A percentile compares a stretch with the other conserved stretches of the same genome.
Conservation (phyloP, 2,329 filamentous ascomycete genomes). For the Coniochaeta sp. region DNA sequence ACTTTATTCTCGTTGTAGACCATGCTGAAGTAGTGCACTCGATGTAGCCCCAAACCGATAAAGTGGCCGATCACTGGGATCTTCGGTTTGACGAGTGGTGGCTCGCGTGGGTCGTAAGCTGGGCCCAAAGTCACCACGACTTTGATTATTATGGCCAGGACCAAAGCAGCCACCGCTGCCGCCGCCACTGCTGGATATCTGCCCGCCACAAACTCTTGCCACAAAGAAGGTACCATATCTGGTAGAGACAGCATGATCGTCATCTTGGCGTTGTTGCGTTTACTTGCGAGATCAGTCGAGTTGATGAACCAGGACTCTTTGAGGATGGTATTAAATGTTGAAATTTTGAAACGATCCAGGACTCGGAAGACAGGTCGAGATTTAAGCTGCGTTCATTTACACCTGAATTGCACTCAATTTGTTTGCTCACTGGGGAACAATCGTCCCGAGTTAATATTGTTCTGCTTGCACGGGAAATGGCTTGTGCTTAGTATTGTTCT, state of each 20-base stretch:
- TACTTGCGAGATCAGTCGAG: neutral
- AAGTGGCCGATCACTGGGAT: conserved; percentile 9
- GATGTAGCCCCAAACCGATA: conserved; percentile 1
- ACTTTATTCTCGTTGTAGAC: conserved; percentile 1
- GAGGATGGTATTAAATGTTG: neutral
- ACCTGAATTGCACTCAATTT: neutral
- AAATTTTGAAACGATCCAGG: too few relatives aligned
- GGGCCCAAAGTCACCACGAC: neutral
- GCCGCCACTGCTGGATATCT: neutral
- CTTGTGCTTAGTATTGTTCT: neutral
- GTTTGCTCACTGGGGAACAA: neutral
- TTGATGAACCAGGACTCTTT: neutral
- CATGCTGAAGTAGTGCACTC: conserved; percentile 5
- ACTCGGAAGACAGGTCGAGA: neutral
- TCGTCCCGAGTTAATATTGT: neutral
- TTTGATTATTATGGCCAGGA: neutral
- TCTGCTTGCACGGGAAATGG: neutral
- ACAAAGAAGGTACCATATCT: neutral
- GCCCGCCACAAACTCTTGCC: neutral
- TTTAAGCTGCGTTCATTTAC: neutral
- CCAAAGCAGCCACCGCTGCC: neutral
- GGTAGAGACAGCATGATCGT: neutral
- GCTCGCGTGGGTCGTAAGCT: conserved; percentile 8
- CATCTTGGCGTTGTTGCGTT: neutral
- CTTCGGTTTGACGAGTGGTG: conserved; percentile 5